A percentile compares a stretch with the other conserved stretches of the same genome.
Conservation (phyloP, 2,329 filamentous ascomycete genomes). For the Hypoxylon sp. region DNA sequence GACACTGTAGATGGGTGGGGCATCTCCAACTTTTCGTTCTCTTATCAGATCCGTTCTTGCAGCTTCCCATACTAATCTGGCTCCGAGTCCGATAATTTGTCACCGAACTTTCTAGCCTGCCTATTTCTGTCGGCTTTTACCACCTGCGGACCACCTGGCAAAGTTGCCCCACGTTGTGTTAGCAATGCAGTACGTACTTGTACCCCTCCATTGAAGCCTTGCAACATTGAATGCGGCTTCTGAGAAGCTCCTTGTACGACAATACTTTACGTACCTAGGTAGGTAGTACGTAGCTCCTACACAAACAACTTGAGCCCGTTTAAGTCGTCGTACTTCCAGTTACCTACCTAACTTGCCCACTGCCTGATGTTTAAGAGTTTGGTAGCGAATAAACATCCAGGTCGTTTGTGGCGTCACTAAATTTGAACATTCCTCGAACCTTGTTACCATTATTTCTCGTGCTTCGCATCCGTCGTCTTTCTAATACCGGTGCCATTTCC, state of each 20-base stretch:
- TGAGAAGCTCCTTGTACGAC: not conserved
- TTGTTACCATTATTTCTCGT: conserved; percentile 7
- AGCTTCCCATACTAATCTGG: conserved; percentile 1
- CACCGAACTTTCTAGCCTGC: conserved; percentile 31
- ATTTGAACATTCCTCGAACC: conserved; percentile 5
- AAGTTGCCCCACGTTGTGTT: not conserved
- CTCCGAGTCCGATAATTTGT: conserved; percentile 32
- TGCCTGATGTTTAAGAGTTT: conserved; percentile 18
- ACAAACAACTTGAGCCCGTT: not conserved
- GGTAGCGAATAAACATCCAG: conserved; percentile 14
- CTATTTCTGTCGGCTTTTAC: conserved; percentile 1
- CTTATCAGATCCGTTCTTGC: conserved; percentile 44
- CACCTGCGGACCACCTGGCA: conserved; percentile 15
- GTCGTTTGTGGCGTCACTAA: conserved; percentile 13
- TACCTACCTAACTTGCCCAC: conserved; percentile 2
- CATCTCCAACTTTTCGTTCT: conserved; percentile 11
- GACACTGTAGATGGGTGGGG: conserved; percentile 13
- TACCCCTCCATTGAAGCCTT: conserved; percentile 20
- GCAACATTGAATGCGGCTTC: not conserved
- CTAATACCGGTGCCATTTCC: not conserved
- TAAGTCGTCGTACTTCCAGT: conserved; percentile 3
- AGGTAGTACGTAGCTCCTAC: conserved; percentile 13
- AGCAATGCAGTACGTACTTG: conserved; percentile 8
- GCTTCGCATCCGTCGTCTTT: conserved; percentile 4
- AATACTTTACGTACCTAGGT: not conserved